Conservation (phyloP, 768 basidiomycete genomes). For the Phanerochaete sordida region DNA sequence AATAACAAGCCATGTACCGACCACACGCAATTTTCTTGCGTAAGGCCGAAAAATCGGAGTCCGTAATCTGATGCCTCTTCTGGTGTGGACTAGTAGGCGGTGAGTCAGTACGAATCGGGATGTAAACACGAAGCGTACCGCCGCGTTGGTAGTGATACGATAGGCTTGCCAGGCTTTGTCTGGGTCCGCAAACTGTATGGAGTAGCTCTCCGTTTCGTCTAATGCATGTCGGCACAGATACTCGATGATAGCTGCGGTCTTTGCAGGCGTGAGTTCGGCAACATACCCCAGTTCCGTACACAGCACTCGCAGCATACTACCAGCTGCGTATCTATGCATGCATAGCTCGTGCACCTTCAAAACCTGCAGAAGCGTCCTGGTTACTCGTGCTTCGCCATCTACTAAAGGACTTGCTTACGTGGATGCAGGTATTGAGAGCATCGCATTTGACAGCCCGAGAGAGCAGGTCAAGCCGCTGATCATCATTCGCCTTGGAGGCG, state of each 20-base stretch:
- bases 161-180: conserved; percentile 1
- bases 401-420: background rate
- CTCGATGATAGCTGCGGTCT: background rate
- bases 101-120: no score
- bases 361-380: background rate
- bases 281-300: background rate
- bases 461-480: background rate
- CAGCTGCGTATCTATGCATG: background rate
- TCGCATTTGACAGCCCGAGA: background rate
- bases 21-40: conserved; percentile 15
- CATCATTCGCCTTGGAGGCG: background rate
- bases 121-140: background rate
- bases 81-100: background rate
- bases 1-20: conserved; percentile 15
- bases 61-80: background rate
- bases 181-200: background rate
- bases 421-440: background rate
- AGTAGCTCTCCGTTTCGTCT: background rate
- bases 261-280: background rate
- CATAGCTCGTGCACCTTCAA: background rate
- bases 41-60: conserved; percentile 24
- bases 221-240: background rate
- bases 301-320: background rate
- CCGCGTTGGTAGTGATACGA: background rate
- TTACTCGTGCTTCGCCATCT: background rate